Base-by-base conservation (phyloP, 441 rosid genomes). In the Omphalea diandra region DNA sequence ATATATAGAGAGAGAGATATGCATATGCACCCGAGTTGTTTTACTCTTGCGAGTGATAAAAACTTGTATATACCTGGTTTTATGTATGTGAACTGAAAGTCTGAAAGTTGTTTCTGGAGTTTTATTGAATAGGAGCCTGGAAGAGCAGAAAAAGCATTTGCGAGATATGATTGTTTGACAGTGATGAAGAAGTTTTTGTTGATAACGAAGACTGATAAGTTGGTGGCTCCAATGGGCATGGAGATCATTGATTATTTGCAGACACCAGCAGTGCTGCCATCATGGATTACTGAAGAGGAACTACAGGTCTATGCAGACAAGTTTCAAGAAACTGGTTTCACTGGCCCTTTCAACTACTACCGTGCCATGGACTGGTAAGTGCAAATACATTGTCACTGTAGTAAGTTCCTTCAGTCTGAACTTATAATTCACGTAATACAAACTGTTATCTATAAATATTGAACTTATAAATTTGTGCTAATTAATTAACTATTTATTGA, bases 281-380 rank as follows among this genome's bases (percentile, higher is more conserved):
- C 78, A 11, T 87, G 97, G 93, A 87, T 89, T 68, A 87, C 86
- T 0, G 96, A 91, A 72, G 86, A 85, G 35, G 96, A 88, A 61
- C 67, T 88, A 60, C 87, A 85, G 64, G 86, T 83, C 20, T 91
- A 78, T 32, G 87, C 92, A 0, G 84, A 88, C 55, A 87, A 89
- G 82, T 91, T 89, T 65, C 82, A 84, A 75, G 88, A 68, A 80
- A 75, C 86, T 52, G 89, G 97, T 38, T 91, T 91, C 84, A 83
- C 93, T 2, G 87, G 87, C 31, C 77, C 86, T 47, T 73, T 89
- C 57, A 89, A 86, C 75, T 88, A 85, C 83, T 87, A 84, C 77
- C 82, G 93, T 43, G 93, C 86, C 32, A 81, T 85, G 90, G 86
- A 91, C 81, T 32, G 81, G 92, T 86, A 74, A 80, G 77, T 65